A percentile compares a stretch with the other conserved stretches of the same genome.
These are phyloP conservation scores for Annulohypoxylon truncatum DNA, from an alignment of 2,329 filamentous ascomycete genomes.

Conservation along the genomic window DNA sequence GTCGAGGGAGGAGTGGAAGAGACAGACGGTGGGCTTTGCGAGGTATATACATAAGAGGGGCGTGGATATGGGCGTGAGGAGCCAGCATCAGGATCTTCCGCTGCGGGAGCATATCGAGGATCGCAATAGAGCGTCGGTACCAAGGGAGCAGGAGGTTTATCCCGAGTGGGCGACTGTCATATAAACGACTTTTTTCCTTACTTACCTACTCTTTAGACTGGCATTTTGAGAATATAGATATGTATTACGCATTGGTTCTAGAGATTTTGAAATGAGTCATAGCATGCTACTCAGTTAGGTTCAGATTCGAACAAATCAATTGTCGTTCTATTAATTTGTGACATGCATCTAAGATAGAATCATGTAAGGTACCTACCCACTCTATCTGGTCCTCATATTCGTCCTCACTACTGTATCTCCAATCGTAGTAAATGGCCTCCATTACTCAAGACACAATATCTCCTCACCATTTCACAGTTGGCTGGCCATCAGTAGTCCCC, in stretches of 20 bases:
- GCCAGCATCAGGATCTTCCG: conserved; percentile 49
- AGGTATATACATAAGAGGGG: conserved; percentile 51
- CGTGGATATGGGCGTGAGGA: conserved; percentile 52
- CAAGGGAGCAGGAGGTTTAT: conserved; percentile 49
- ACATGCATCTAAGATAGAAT: background rate
- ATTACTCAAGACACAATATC: no score
- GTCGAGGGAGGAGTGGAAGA: conserved; percentile 50
- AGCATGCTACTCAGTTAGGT: no score
- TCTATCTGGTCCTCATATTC: background rate
- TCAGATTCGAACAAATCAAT: background rate
- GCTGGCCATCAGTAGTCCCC: conserved; percentile 14
- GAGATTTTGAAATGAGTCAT: background rate
- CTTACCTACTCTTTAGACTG: background rate
- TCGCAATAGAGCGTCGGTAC: conserved; percentile 50
- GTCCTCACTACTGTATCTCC: conserved; percentile 27
- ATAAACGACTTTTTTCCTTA: background rate
- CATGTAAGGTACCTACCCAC: no score
- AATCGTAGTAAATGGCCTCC: no score
- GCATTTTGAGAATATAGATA: background rate
- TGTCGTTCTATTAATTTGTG: background rate
- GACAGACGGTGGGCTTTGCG: conserved; percentile 51
- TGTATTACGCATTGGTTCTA: background rate
- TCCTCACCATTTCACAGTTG: conserved; percentile 35
- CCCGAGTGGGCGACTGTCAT: conserved; percentile 51
- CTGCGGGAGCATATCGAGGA: conserved; percentile 51